Evolutionary conservation across 805 yeast species (phyloP), one percentile per base, ranked within the genome.

Genomic region (Alloascoidea hylecoeti): DNA sequence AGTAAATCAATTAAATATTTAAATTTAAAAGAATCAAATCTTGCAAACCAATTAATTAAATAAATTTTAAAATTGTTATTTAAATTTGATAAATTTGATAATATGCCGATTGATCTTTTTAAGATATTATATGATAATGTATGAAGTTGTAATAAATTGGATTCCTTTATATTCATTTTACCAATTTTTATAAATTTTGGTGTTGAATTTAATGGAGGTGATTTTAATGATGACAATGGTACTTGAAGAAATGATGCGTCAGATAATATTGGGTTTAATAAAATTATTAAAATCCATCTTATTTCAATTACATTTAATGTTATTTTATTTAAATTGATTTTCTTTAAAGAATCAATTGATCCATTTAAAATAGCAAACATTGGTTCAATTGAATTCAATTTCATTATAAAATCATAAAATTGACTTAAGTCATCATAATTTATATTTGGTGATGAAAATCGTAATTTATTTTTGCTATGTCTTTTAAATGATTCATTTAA

Each of bases 81-180:
- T n/a, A n/a, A n/a, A 3, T 60, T 49, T 32, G 66, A 67, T 1
- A 67, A 45, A 44, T 72, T 66, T 1, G 88, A 65, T 37, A 86
- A 47, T 4, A 78, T 60, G 0, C 96, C 95, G 28, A 84, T 58
- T 2, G 72, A 58, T 32, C 86, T 63, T 49, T 81, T 82, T 16
- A 78, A 51, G 3, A 88, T 62, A 37, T 82, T 88, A 48, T 79
- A 77, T n/a, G 79, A 68, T 13, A 74, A 48, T 0, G 69, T 52
- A 42, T 68, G 67, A 16, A 78, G 63, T n/a, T n/a, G n/a, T n/a
- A n/a, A n/a, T n/a, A n/a, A n/a, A n/a, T n/a, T n/a, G n/a, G n/a
- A n/a, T 45, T 73, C 81, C 0, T 70, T 66, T 0, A 68, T 57
- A 17, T 68, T 66, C 16, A 19, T 12, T 53, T 46, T 63, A 60